Evolutionary conservation across 148 eudicot genomes (phyloP), one percentile per base, ranked within the genome.

Genomic region (Rhododendron molle): DNA sequence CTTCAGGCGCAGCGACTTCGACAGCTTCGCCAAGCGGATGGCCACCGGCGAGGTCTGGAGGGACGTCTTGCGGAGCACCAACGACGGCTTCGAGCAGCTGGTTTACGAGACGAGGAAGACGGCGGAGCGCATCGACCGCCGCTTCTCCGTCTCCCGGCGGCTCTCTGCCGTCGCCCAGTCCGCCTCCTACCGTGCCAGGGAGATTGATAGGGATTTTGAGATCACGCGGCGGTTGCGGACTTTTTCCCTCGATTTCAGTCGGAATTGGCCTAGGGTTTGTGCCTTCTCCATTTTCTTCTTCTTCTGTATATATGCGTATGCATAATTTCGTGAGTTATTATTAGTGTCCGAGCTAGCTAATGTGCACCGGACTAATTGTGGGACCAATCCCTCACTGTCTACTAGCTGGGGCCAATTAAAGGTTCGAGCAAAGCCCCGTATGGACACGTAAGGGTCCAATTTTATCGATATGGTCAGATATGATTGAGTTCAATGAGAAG

Each of bases 211-310:
- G 3, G 98, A 95, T 65, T 90, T 86, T 23, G 95, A 88, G 76
- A 86, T 97, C 65, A 90, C 92, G 26, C 93, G 90, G 86, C 91
- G 92, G 44, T 95, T 97, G 95, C 86, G 94, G 26, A 87, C 80
- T 28, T 92, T 95, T 40, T 86, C 92, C 18, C 86, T 97, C 18
- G 99, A 97, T 85, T 93, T 97, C 81, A 88, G 90, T 10, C 85
- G 93, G 6, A 90, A 95, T 85, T 94, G 80, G 92, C 99, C 99
- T 49, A 92, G 91, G 98, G 99, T 96, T 89, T 15, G 93, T 76
- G 20, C 69, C 77, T 28, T 36, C 5, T 32, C 47, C 21, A 49
- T 5, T 69, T 84, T 67, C 38, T 71, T 30, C 10, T 54, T 54
- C 13, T 73, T 46, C 14, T 54, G 13, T 20, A 32, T 5, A 11